Evolutionary conservation across 768 basidiomycete genomes (phyloP), one percentile per base, ranked within the genome.

Genomic region (Rhodocollybia butyracea): DNA sequence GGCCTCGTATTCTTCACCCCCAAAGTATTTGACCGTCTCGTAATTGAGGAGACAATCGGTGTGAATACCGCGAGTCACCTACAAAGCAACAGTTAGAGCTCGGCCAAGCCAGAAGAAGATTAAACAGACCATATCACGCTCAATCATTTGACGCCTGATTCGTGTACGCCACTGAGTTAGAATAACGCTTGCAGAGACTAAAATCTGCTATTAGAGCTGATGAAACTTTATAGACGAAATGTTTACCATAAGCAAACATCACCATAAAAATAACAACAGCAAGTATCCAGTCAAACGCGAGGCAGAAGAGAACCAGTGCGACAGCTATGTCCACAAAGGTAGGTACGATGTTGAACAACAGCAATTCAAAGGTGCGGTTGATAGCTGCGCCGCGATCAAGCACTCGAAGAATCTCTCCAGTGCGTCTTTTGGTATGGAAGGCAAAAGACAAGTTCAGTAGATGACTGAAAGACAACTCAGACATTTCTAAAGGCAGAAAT

Each of bases 21-120:
- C 84, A 66, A 94, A 94, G 66, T 91, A 91, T 68, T 91, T 94
- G 62, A 93, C 87, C 4, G 91, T 92, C 68, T 89, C 88, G 57
- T 89, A 90, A 64, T 89, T 89, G 50, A 91, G 78, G 27, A 92
- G 70, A 61, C 84, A 85, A 63, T 94, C 91, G 4, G 89, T 86
- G 60, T 91, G 87, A 51, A 94, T 94, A 8, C 88, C 89, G 36
- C 92, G 82, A 22, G 86, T 91, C 24, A 86, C 69, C 85, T 87
- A 46, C 6, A 10, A 8, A 31, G 29, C 38, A 19, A 11, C 50
- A 5, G 34, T 57, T 11, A 43, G 52, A 54, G 15, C 31, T 21
- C 29, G 11, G 29, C 31, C 13, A 36, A 17, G 26, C 39, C 30
- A 19, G 50, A 48, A 24, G 15, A 21, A n/a, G 47, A 36, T 26